Conservation (phyloP, 2,329 filamentous ascomycete species). For the Cercospora sp. region DNA sequence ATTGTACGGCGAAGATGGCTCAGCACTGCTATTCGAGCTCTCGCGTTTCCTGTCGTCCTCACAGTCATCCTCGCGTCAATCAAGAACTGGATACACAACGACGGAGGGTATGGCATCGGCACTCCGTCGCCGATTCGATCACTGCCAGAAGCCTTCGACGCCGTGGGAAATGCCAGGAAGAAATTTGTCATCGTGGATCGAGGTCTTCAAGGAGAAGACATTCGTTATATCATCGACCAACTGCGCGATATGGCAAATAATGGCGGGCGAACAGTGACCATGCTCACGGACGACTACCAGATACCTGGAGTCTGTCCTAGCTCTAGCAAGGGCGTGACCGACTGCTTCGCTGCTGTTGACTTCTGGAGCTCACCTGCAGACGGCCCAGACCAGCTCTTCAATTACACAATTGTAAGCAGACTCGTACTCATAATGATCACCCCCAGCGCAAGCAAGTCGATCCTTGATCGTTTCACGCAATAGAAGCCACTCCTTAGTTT, state of each 20-base stretch:
- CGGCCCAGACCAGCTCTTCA: constrained; percentile 67
- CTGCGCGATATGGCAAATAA: constrained; percentile 58
- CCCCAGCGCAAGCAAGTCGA: background rate
- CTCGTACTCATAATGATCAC: background rate
- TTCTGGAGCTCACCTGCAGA: constrained; percentile 73
- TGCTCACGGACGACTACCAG: constrained; percentile 57
- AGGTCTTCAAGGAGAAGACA: constrained; percentile 64
- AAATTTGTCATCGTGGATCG: constrained; percentile 77
- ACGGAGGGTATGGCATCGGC: constrained; percentile 72
- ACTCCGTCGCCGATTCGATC: constrained; percentile 60
- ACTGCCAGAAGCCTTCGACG: constrained; percentile 62
- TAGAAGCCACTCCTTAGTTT: background rate
- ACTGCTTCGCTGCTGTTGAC: constrained; percentile 71
- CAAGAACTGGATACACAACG: constrained; percentile 75
- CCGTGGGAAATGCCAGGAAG: constrained; percentile 58
- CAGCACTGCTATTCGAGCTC: constrained; percentile 55
- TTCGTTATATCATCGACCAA: constrained; percentile 67
- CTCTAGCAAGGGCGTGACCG: constrained; percentile 59
- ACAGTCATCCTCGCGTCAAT: constrained; percentile 53
- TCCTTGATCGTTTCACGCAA: background rate
- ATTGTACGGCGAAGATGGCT: constrained; percentile 54
- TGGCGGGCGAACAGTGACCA: constrained; percentile 57
- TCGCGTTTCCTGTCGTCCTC: constrained; percentile 56
- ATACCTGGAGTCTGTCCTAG: constrained; percentile 62
- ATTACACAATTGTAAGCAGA: constrained; percentile 59